phyloP scores from a whole-genome alignment of 805 yeast genomes.

The Hyphopichia homilentoma region DNA sequence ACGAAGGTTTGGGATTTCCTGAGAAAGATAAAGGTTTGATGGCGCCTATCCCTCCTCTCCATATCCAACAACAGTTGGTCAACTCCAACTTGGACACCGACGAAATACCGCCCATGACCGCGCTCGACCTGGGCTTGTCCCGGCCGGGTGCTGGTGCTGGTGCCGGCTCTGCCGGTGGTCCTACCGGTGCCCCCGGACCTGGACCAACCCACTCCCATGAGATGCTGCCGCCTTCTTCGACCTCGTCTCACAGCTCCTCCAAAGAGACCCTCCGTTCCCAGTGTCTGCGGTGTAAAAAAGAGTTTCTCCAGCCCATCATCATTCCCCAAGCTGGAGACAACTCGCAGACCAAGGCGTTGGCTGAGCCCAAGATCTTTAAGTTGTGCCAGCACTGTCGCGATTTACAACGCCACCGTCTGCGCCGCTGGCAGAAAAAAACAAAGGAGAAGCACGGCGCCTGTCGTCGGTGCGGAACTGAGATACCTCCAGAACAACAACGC shows the following conservation, averaged over 20 bases:
- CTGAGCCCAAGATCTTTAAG: slow-evolving; percentile 44
- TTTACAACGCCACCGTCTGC: slow-evolving; percentile 56
- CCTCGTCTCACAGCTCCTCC: neutral
- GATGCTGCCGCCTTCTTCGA: too few relatives aligned
- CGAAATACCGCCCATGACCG: neutral
- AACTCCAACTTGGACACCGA: slow-evolving; percentile 3
- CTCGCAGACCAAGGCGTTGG: slow-evolving; percentile 24
- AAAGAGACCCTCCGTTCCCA: neutral
- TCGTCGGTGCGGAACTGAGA: slow-evolving; percentile 56
- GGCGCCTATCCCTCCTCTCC: slow-evolving; percentile 41
- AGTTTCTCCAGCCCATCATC: slow-evolving; percentile 44
- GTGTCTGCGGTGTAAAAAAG: slow-evolving; percentile 61
- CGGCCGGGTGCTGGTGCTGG: neutral
- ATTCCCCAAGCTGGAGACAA: slow-evolving; percentile 22
- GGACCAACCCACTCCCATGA: slow-evolving; percentile 1
- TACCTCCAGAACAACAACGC: slow-evolving; percentile 47
- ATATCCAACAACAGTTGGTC: slow-evolving; percentile 38
- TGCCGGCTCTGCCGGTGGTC: neutral
- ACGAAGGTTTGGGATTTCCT: neutral
- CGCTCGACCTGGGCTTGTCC: neutral
- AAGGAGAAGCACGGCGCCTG: slow-evolving; percentile 61
- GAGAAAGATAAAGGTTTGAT: slow-evolving; percentile 14
- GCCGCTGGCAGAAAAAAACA: slow-evolving; percentile 63
- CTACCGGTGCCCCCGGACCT: too few relatives aligned
- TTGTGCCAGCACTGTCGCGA: slow-evolving; percentile 64